Conservation (phyloP, 2,329 filamentous ascomycete genomes). For the Ascochyta lentis region DNA sequence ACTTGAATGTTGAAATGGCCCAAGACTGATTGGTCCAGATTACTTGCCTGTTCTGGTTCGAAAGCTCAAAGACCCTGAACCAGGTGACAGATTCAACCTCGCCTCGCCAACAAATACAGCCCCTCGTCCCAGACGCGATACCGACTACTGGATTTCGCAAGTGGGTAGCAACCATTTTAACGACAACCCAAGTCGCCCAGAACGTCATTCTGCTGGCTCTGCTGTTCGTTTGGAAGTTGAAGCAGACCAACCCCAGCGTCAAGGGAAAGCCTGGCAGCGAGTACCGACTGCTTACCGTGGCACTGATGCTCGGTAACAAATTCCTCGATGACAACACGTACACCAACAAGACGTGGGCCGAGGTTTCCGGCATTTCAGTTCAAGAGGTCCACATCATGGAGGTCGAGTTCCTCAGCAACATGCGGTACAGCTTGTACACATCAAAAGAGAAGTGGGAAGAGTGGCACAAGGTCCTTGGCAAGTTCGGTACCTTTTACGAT, state of each 20-base stretch:
- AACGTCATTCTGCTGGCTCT: conserved; percentile 92
- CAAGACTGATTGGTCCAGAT: conserved; percentile 63
- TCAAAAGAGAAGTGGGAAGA: conserved; percentile 85
- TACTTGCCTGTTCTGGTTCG: conserved; percentile 98
- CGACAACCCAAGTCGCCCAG: conserved; percentile 93
- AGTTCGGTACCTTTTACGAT: conserved; percentile 84
- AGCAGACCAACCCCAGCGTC: conserved; percentile 86
- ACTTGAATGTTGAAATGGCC: neutral
- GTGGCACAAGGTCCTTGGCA: conserved; percentile 83
- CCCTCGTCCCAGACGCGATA: conserved; percentile 73
- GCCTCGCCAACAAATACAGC: conserved; percentile 53
- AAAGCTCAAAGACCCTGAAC: conserved; percentile 79
- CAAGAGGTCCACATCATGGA: conserved; percentile 99
- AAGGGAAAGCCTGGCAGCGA: conserved; percentile 93
- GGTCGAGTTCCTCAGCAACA: conserved; percentile 98
- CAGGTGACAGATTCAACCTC: conserved; percentile 69
- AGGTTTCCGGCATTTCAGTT: conserved; percentile 92
- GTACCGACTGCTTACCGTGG: conserved; percentile 89
- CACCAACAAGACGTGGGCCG: conserved; percentile 99
- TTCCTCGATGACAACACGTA: conserved; percentile 99
- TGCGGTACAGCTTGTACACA: conserved; percentile 90
- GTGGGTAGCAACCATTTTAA: conserved; percentile 90
- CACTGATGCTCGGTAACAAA: conserved; percentile 97
- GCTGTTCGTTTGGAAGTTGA: conserved; percentile 90
- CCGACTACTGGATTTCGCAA: conserved; percentile 84